Percentiles rank a stretch among this genome's conserved stretches.
These are phyloP conservation scores for Hydnomerulius pinastri DNA, from an alignment of 768 basidiomycete species.

Conservation along the genomic window DNA sequence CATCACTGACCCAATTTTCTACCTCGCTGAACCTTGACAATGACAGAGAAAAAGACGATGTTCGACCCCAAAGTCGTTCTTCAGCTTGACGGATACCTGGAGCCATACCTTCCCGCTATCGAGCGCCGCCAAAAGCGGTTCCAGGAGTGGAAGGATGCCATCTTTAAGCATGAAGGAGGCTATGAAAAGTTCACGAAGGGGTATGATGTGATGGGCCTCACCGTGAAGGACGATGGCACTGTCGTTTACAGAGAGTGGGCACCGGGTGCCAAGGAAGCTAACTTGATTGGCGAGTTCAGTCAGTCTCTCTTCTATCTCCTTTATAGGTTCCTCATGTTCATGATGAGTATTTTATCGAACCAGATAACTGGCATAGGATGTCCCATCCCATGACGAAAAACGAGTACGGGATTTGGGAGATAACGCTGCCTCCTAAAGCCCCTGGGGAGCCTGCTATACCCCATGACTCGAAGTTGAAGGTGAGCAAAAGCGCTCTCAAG, in stretches of 20 bases:
- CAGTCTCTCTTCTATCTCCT: slow-evolving; percentile 35
- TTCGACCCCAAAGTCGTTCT: slow-evolving; percentile 61
- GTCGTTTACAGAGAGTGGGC: slow-evolving; percentile 96
- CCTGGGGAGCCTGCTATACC: slow-evolving; percentile 80
- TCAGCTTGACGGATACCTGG: slow-evolving; percentile 71
- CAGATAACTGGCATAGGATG: slow-evolving; percentile 86
- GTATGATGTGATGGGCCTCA: slow-evolving; percentile 69
- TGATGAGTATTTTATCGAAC: slow-evolving; percentile 1
- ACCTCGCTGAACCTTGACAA: slow-evolving; percentile 9
- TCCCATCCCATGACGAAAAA: slow-evolving; percentile 87
- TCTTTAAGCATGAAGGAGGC: slow-evolving; percentile 82
- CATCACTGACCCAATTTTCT: slow-evolving; percentile 4
- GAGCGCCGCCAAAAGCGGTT: slow-evolving; percentile 66
- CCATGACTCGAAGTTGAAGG: slow-evolving; percentile 96
- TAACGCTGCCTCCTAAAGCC: slow-evolving; percentile 65
- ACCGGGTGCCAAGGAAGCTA: slow-evolving; percentile 81
- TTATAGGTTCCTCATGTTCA: background rate
- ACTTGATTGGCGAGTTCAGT: slow-evolving; percentile 97
- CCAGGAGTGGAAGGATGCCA: slow-evolving; percentile 73
- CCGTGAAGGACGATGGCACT: slow-evolving; percentile 62
- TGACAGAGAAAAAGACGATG: slow-evolving; percentile 44
- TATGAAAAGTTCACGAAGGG: slow-evolving; percentile 64
- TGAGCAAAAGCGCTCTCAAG: no score
- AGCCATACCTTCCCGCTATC: slow-evolving; percentile 70
- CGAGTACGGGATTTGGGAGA: slow-evolving; percentile 88